Conservation (phyloP, 345 rosid genomes). For the Pistacia integerrima region DNA sequence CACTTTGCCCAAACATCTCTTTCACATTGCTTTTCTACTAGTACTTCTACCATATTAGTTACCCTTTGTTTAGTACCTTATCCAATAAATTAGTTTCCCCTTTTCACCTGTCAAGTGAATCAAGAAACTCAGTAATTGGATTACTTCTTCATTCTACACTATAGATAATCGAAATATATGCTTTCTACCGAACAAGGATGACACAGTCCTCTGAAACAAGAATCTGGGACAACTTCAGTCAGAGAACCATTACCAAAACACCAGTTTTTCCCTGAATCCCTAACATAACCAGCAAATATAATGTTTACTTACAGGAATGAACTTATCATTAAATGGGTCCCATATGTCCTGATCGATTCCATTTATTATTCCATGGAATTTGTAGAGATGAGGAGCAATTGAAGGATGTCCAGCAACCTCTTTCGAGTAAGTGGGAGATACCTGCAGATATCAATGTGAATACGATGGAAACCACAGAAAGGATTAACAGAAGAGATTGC, state of each 20-base stretch:
- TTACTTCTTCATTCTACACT: not conserved
- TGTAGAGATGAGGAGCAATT: conserved; percentile 71
- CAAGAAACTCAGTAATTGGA: too few species aligned
- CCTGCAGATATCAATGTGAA: conserved; percentile 47
- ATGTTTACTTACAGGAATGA: conserved; percentile 67
- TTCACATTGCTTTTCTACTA: not conserved
- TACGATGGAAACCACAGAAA: not conserved
- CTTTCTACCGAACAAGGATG: not conserved
- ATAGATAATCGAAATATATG: not conserved
- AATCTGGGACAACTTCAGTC: not conserved
- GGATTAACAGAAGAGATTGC: not conserved
- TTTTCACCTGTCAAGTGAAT: too few species aligned
- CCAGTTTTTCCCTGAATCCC: not conserved
- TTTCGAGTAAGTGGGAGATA: conserved; percentile 72
- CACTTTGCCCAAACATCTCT: not conserved
- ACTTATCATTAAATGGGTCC: conserved; percentile 88
- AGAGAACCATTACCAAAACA: not conserved
- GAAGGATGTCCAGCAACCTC: conserved; percentile 82
- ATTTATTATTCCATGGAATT: conserved; percentile 88
- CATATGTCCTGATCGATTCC: conserved; percentile 96
- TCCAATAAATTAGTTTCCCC: too few species aligned
- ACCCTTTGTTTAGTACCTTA: too few species aligned
- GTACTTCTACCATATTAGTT: too few species aligned
- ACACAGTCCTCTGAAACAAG: not conserved
- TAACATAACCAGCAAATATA: not conserved